These are phyloP conservation scores for Tephrocybe sp. DNA, from an alignment of 768 basidiomycete genomes.

Conservation along the genomic window DNA sequence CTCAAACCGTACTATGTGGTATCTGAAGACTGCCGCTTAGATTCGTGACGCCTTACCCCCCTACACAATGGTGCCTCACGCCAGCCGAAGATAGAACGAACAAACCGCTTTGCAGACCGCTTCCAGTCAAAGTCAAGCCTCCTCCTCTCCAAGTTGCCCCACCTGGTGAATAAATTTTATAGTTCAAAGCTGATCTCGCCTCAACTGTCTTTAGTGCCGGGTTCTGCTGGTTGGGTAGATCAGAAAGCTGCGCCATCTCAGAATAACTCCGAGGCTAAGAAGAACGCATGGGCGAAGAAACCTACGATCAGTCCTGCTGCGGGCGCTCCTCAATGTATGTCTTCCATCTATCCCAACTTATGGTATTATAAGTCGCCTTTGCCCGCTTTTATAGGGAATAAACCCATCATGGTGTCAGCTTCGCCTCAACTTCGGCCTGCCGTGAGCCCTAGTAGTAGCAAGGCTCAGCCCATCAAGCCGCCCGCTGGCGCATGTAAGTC, in stretches of 20 bases:
- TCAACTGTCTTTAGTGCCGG: constrained; percentile 29
- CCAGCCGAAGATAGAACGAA: constrained; percentile 42
- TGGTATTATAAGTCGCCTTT: not conserved
- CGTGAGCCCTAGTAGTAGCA: not conserved
- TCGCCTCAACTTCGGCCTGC: not conserved
- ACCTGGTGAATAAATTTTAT: constrained; percentile 21
- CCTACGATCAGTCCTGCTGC: not conserved
- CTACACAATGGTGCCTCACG: constrained; percentile 35
- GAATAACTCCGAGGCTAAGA: constrained; percentile 9
- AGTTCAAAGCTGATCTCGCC: not conserved
- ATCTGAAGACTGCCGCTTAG: constrained; percentile 17
- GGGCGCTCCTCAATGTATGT: constrained; percentile 7
- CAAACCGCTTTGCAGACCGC: constrained; percentile 41
- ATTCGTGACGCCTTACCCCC: constrained; percentile 38
- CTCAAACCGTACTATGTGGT: not conserved
- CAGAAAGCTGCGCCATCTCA: constrained; percentile 6
- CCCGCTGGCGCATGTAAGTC: constrained; percentile 9
- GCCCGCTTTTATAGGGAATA: constrained; percentile 14
- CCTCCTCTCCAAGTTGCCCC: constrained; percentile 24
- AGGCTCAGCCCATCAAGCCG: not conserved
- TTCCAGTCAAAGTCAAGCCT: constrained; percentile 32
- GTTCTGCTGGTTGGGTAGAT: constrained; percentile 32
- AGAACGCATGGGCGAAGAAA: constrained; percentile 19
- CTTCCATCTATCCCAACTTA: not conserved
- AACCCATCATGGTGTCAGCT: constrained; percentile 14